Evolutionary conservation across 441 rosid genomes (phyloP), one percentile per base, ranked within the genome.

Genomic region (Pelargonium cotyledonis): DNA sequence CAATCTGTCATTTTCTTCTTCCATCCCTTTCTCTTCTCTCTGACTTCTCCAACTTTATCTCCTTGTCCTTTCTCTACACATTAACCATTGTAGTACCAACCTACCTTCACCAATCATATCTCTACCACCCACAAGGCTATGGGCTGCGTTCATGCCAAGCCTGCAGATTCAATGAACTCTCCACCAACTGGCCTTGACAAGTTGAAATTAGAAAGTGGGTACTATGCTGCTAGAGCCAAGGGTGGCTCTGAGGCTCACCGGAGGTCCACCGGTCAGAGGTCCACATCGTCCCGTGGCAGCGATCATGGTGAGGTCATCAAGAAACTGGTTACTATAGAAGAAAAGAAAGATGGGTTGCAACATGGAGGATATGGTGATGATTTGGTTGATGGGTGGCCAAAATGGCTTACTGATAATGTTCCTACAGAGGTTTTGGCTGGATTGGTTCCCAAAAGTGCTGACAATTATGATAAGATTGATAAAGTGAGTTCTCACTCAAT

Each of bases 371-470:
- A 44, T 29, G 82, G 68, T 4, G 81, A 47, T 68, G 83, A 77
- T 73, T 23, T 70, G 19, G 81, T 75, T 15, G 76, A 77, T 69
- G 92, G 88, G 15, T 84, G 92, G 89, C 92, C 92, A 4, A 84
- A 81, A 71, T 85, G 90, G 90, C 85, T 88, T 4, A 62, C 70
- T 66, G 84, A 78, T 73, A 85, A 85, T 74, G 73, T 85, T 72
- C 85, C 88, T 6, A 78, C n/a, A 69, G 78, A 78, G 63, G 85
- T 72, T 72, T 75, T 84, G 70, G 81, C 79, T 57, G 84, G 87
- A 61, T 78, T 88, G 79, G 79, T 79, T 66, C 90, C 87, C 1
- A 88, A 77, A 26, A 80, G 92, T 67, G 90, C 88, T 0, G 92
- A 84, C 9, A 79, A 80, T 19, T 88, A 84, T 72, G 85, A 77